Evolutionary conservation across 1,139 yeast species (phyloP), one percentile per base, ranked within the genome.

Genomic region (Blastobotrys capitulatus): DNA sequence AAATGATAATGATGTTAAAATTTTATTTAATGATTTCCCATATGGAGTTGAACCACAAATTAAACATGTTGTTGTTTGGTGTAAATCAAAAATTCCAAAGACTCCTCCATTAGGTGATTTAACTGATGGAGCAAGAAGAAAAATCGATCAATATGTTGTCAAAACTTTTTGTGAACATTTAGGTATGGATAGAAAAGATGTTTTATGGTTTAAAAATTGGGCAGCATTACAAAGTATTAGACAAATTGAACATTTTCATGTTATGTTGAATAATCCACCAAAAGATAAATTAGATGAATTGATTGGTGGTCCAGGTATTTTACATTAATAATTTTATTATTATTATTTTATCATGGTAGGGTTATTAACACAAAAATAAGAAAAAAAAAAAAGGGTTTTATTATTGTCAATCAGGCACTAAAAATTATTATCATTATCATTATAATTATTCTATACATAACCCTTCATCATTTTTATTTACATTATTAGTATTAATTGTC

Each of bases 171-270:
- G 54, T 1, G 47, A 52, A 6, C 46, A 52, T 9, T 51, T 65
- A 38, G 64, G 58, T 1, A 50, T 67, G 47, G 40, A 53, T 0
- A 38, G 53, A 3, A 59, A 59, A 1, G 50, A 60, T 38, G 57
- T 69, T 2, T 48, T 62, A 22, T 71, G 75, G 75, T 71, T 71
- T 53, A 70, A 69, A 45, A 71, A 71, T 53, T 67, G 73, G 61
- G 57, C 63, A 1, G 67, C 70, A 3, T 49, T 71, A 27, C 75
- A 71, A 52, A 67, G 72, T 42, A 64, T 71, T 7, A 65, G 66
- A 2, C 63, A 68, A 4, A 52, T 71, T 18, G 74, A 70, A 45
- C 75, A 71, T 50, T 70, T 71, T 53, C 75, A 71, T 52, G 69
- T 71, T 1, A 54, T 71, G 42, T 52, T 71, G 36, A 46, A 57